These are phyloP conservation scores for Fonsecaea pedrosoi DNA, from an alignment of 2,329 filamentous ascomycete species.

Conservation along the genomic window DNA sequence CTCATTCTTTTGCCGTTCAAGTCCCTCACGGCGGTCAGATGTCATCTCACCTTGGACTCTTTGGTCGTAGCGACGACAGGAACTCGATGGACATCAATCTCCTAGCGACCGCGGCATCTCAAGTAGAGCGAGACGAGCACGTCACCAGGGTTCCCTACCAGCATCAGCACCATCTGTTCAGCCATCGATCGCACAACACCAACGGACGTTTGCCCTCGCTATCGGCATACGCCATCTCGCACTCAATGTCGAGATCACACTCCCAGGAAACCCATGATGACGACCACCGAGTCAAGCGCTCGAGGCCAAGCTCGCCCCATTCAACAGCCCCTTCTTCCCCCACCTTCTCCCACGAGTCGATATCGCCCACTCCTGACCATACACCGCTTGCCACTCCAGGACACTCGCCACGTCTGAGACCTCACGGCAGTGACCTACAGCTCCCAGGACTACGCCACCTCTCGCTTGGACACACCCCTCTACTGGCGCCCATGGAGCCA, in stretches of 20 bases:
- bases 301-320: constrained; percentile 89
- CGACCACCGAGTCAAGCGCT: constrained; percentile 81
- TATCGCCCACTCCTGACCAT: constrained; percentile 94
- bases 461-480: constrained; percentile 69
- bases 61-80: constrained; percentile 57
- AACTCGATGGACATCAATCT: constrained; percentile 69
- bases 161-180: constrained; percentile 56
- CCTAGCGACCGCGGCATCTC: constrained; percentile 71
- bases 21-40: constrained; percentile 59
- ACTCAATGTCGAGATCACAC: constrained; percentile 84
- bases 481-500: constrained; percentile 74
- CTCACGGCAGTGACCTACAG: constrained; percentile 76
- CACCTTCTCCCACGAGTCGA: constrained; percentile 93
- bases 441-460: constrained; percentile 83
- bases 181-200: constrained; percentile 53
- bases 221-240: constrained; percentile 73
- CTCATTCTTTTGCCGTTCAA: constrained; percentile 74
- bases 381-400: constrained; percentile 97
- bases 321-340: constrained; percentile 95
- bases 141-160: constrained; percentile 49
- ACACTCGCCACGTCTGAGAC: constrained; percentile 88
- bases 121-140: constrained; percentile 69
- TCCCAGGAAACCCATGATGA: constrained; percentile 71
- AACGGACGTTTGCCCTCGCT: constrained; percentile 74
- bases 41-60: constrained; percentile 57